Evolutionary conservation across 495 filamentous ascomycete genomes (phyloP).

Genomic region (Neurospora sp.): DNA sequence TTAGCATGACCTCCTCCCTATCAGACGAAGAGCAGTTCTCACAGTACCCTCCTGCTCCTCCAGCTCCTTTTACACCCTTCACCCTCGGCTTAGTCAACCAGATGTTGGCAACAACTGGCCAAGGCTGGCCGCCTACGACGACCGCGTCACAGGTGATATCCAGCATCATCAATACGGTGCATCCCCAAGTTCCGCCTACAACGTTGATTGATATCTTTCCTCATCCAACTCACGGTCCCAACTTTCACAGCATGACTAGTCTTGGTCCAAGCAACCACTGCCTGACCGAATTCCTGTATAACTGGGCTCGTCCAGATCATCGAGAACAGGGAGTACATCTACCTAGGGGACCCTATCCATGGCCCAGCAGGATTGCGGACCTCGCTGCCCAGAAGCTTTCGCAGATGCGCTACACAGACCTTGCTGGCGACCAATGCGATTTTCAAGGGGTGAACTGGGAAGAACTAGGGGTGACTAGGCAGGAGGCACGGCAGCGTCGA

Average conservation of each 20-base stretch:
- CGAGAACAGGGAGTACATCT: background rate
- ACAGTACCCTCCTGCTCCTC: background rate
- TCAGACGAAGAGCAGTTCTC: background rate
- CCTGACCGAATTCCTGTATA: constrained; percentile 20
- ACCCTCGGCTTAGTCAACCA: background rate
- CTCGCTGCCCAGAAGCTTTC: constrained; percentile 4
- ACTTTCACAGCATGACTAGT: constrained; percentile 6
- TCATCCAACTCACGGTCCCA: background rate
- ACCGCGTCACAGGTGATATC: background rate
- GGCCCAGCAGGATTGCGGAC: constrained; percentile 14
- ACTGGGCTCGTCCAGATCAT: constrained; percentile 21
- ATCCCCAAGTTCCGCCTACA: background rate
- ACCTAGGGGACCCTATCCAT: constrained; percentile 8
- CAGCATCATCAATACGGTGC: background rate
- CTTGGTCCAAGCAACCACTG: constrained; percentile 19
- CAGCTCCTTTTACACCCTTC: background rate
- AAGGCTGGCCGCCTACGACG: background rate
- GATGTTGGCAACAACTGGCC: background rate
- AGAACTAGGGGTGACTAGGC: constrained; percentile 49
- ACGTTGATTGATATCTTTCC: background rate
- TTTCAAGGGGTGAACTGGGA: constrained; percentile 74
- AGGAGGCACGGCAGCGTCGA: constrained; percentile 50
- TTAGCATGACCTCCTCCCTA: background rate
- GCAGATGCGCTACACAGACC: constrained; percentile 33
- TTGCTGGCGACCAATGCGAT: constrained; percentile 53